A percentile compares a stretch with the other conserved stretches of the same genome.
Evolutionary conservation across 768 basidiomycete species (phyloP).

Genomic region (Suillus americanus): DNA sequence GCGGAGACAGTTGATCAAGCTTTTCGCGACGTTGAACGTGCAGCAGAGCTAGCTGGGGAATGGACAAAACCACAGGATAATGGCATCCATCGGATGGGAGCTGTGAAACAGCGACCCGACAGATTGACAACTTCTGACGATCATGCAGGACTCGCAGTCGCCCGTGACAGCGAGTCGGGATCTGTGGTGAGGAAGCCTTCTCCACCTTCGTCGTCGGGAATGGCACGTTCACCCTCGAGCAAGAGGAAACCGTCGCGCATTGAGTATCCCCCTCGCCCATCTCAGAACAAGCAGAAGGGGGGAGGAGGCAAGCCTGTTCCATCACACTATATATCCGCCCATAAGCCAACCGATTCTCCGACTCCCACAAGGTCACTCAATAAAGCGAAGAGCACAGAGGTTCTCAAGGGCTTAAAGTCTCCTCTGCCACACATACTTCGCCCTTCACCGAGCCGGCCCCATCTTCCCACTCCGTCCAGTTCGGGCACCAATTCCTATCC

Average conservation of each 20-base stretch:
- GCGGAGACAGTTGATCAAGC: constrained; percentile 25
- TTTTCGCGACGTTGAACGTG: constrained; percentile 24
- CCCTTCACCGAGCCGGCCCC: constrained; percentile 30
- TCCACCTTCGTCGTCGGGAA: constrained; percentile 7
- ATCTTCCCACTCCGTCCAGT: constrained; percentile 22
- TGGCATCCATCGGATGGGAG: not conserved
- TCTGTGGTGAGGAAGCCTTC: constrained; percentile 13
- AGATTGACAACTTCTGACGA: constrained; percentile 22
- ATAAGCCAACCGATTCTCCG: constrained; percentile 33
- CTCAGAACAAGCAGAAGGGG: constrained; percentile 11
- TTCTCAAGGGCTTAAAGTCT: constrained; percentile 19
- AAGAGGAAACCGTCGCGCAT: constrained; percentile 22
- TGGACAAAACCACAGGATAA: constrained; percentile 5
- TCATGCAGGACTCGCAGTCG: not conserved
- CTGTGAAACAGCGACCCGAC: not conserved
- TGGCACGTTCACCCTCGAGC: constrained; percentile 17
- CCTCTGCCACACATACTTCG: constrained; percentile 23
- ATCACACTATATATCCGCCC: constrained; percentile 17
- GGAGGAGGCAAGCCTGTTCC: constrained; percentile 29
- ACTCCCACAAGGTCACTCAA: constrained; percentile 29
- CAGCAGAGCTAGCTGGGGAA: constrained; percentile 20
- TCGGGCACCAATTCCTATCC: constrained; percentile 12
- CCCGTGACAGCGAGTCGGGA: constrained; percentile 21
- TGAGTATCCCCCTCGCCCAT: constrained; percentile 23
- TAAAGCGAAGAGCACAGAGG: constrained; percentile 30